Evolutionary conservation across 2,329 filamentous ascomycete genomes (phyloP), one percentile per base, ranked within the genome.

Genomic region (Verticillium isaacii): DNA sequence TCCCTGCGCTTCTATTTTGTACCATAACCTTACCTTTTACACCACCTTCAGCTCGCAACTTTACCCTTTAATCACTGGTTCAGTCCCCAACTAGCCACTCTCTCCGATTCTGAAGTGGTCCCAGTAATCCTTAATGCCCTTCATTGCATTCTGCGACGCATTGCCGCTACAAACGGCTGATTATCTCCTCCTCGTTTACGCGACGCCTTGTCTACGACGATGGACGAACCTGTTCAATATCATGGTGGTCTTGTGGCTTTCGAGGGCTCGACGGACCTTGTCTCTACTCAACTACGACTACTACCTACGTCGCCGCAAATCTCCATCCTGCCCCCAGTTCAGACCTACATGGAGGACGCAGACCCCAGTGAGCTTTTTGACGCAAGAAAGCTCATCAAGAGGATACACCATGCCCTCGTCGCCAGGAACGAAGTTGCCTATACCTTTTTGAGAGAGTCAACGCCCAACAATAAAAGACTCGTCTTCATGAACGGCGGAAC

Each of bases 401-500:
- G 75, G 60, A 76, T 86, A 7, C 83, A 88, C 67, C 72, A 79
- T 57, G 84, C 83, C 17, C 76, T 80, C 34, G 65, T 72, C 57
- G 72, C 76, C 19, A 81, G 86, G 52, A 74, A 76, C 34, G 74
- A 82, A 59, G 74, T 74, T 54, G 86, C 85, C 8, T 72, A 75
- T 34, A 69, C 74, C 2, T 89, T 89, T 66, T 70, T 89, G 29
- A 71, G 73, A 50, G 74, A 74, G 11, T 79, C 82, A 7, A 78
- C 77, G 1, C 69, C 75, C 11, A 71, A 73, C 59, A 78, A 79
- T 62, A 85, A 82, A 65, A 80, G 81, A 61, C 70, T 89, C 5
- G 85, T 87, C 8, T 87, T 89, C 65, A 75, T 86, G 71, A 81
- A 86, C 59, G 86, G 86, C 3, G 85, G 86, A 11, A 84, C 82